Conservation (phyloP, 257 asterid species). For the Primulina tabacum region DNA sequence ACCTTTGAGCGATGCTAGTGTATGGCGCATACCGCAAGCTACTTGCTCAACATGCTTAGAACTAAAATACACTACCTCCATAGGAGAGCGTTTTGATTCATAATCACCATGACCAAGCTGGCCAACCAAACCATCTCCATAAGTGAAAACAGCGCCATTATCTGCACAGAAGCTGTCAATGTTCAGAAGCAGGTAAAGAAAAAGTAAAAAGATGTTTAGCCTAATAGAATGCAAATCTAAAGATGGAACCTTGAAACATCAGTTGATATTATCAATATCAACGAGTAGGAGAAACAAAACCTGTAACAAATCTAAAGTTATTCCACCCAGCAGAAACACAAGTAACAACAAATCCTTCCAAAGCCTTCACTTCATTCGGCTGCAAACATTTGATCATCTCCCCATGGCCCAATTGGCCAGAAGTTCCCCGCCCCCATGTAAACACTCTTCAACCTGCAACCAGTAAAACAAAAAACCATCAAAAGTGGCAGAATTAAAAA, state of each 20-base stretch:
- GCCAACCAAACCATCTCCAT: conserved; percentile 94
- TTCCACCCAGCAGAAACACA: conserved; percentile 80
- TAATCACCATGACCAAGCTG: conserved; percentile 83
- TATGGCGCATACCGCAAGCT: conserved; percentile 96
- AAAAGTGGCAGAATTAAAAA: not conserved
- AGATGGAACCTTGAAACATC: not conserved
- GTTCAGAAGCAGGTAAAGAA: conserved; percentile 2
- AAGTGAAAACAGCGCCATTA: conserved; percentile 65
- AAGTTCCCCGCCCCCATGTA: conserved; percentile 93
- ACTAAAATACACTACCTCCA: conserved; percentile 44
- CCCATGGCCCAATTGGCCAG: conserved; percentile 92
- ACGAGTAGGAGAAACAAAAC: conserved; percentile 30
- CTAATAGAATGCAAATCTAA: not conserved
- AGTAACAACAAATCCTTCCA: conserved; percentile 43
- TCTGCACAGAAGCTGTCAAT: conserved; percentile 36
- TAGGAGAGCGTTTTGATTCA: conserved; percentile 48
- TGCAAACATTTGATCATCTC: conserved; percentile 45
- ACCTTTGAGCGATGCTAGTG: conserved; percentile 76
- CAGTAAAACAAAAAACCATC: conserved; percentile 16
- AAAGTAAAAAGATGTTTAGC: not conserved
- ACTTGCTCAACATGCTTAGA: conserved; percentile 51
- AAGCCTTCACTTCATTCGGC: conserved; percentile 47
- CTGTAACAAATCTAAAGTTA: conserved; percentile 90
- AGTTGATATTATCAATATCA: not conserved
- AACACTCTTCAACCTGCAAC: conserved; percentile 68